Evolutionary conservation across 2,329 filamentous ascomycete genomes (phyloP).

Genomic region (Talaromyces amestolkiae): DNA sequence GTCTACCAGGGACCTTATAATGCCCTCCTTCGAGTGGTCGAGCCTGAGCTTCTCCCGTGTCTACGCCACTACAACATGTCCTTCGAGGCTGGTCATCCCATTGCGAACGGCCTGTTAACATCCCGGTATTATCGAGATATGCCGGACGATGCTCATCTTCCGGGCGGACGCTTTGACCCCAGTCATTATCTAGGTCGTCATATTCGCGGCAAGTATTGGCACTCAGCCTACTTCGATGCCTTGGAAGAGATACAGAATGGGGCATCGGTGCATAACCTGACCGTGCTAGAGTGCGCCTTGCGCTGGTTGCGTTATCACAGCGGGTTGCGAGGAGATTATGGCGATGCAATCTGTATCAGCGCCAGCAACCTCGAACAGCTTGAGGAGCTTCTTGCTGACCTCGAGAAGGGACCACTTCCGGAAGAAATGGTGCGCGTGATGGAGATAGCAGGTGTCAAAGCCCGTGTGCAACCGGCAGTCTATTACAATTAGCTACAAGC

Average conservation of each 20-base stretch:
- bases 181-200: slow-evolving; percentile 36
- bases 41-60: slow-evolving; percentile 44
- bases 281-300: slow-evolving; percentile 44
- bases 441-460: neutral
- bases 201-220: slow-evolving; percentile 11
- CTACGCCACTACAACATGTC: slow-evolving; percentile 45
- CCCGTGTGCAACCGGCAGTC: neutral
- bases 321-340: slow-evolving; percentile 29
- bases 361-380: slow-evolving; percentile 38
- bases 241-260: neutral
- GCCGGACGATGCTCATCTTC: slow-evolving; percentile 26
- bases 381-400: slow-evolving; percentile 37
- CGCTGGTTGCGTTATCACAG: slow-evolving; percentile 49
- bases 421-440: slow-evolving; percentile 33
- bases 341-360: slow-evolving; percentile 43
- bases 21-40: slow-evolving; percentile 37
- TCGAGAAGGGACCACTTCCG: slow-evolving; percentile 42
- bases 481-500: neutral
- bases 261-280: slow-evolving; percentile 41
- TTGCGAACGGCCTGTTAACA: slow-evolving; percentile 49
- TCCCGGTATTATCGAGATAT: slow-evolving; percentile 36
- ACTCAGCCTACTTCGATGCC: neutral
- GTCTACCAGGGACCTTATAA: slow-evolving; percentile 51
- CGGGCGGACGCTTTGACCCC: slow-evolving; percentile 41
- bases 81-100: slow-evolving; percentile 43